These are phyloP conservation scores for Yarrowia osloensis DNA, from an alignment of 805 yeast species.

Conservation along the genomic window DNA sequence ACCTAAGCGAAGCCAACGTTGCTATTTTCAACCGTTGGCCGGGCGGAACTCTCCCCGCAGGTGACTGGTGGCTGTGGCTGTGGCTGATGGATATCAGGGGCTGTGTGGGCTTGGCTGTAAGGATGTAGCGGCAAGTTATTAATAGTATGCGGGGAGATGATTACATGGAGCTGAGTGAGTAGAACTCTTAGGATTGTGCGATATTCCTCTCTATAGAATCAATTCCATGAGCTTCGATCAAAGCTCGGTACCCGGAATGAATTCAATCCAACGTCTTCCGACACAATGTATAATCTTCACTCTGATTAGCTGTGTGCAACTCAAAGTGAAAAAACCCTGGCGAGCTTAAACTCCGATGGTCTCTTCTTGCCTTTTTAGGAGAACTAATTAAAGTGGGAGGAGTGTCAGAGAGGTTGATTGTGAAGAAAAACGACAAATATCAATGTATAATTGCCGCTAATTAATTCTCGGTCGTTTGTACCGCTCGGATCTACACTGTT, in stretches of 20 bases:
- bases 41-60: background rate
- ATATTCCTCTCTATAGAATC: no score
- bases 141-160: background rate
- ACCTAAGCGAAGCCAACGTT: background rate
- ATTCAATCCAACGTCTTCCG: background rate
- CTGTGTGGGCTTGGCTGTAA: background rate
- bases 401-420: background rate
- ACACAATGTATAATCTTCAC: background rate
- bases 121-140: background rate
- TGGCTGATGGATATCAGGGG: background rate
- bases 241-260: background rate
- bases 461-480: no score
- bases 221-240: background rate
- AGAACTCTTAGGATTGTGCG: no score
- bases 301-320: background rate
- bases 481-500: no score
- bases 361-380: background rate
- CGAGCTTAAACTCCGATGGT: background rate
- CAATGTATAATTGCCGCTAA: background rate
- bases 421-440: no score
- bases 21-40: background rate
- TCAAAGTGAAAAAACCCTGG: background rate
- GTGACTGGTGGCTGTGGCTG: background rate
- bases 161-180: no score
- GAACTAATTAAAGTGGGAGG: background rate